phyloP scores from a whole-genome alignment of 306 rosid species.

The Castanea crenata region DNA sequence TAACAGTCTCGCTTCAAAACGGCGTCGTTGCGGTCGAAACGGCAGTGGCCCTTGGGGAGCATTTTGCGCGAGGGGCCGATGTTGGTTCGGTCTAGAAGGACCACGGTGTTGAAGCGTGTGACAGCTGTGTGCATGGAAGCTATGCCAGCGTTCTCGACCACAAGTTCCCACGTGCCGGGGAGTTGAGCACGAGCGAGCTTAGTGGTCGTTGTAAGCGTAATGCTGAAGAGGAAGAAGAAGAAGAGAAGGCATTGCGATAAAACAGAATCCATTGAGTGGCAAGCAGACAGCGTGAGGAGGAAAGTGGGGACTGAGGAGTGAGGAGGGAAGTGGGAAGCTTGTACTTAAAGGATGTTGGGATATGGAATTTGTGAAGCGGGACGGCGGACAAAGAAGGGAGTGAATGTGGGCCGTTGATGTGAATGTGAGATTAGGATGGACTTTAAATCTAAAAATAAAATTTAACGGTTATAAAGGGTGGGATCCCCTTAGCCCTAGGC shows the following conservation, averaged over 20 bases:
- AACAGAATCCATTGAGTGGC: constrained; percentile 29
- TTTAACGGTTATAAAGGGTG: not conserved
- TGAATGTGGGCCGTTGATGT: not conserved
- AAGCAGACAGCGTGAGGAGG: not conserved
- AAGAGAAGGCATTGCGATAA: constrained; percentile 4
- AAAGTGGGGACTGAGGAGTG: not conserved
- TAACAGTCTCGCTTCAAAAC: constrained; percentile 64
- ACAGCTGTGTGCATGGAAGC: constrained; percentile 96
- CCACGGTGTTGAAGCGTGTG: constrained; percentile 78
- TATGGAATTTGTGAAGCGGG: not conserved
- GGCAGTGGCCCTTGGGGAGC: constrained; percentile 59
- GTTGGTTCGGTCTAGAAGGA: constrained; percentile 83
- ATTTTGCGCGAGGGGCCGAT: constrained; percentile 67
- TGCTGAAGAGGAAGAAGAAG: not conserved
- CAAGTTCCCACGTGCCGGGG: constrained; percentile 89
- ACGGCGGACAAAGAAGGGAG: not conserved
- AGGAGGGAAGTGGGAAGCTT: constrained; percentile 12
- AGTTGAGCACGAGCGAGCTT: constrained; percentile 45
- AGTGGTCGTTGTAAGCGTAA: not conserved
- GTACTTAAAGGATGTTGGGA: not conserved
- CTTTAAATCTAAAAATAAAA: not conserved
- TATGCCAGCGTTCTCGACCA: constrained; percentile 66
- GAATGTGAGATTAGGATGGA: not conserved
- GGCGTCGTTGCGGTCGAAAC: constrained; percentile 48
- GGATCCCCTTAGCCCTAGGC: not conserved